phyloP scores from a whole-genome alignment of 345 rosid genomes.

The Dipteronia dyeriana region DNA sequence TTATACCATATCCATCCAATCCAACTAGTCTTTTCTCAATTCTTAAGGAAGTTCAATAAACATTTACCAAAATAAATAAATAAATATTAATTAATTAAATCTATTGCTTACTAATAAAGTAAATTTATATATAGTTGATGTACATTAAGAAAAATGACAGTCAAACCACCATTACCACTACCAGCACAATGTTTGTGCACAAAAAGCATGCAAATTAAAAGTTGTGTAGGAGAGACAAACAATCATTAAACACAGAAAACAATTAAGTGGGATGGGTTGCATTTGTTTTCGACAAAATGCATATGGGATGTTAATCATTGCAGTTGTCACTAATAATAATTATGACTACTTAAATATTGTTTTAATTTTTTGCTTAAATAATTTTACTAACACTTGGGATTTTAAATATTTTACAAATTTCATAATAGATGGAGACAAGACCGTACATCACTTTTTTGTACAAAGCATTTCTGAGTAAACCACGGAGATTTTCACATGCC shows the following conservation, averaged over 20 bases:
- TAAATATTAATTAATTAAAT: too few relatives aligned
- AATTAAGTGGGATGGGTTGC: slow-evolving; percentile 15
- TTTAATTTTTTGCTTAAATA: slow-evolving; percentile 8
- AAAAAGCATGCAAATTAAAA: neutral
- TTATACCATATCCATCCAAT: too few relatives aligned
- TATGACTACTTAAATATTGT: slow-evolving; percentile 14
- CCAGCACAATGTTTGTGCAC: slow-evolving; percentile 8
- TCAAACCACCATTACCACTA: slow-evolving; percentile 20
- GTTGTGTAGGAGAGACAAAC: neutral
- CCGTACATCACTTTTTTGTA: slow-evolving; percentile 25
- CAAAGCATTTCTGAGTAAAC: slow-evolving; percentile 21
- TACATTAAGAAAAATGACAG: slow-evolving; percentile 16
- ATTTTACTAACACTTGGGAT: neutral
- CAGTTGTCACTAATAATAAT: slow-evolving; percentile 29
- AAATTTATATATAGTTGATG: neutral
- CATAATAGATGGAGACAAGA: slow-evolving; percentile 22
- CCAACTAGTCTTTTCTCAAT: too few relatives aligned
- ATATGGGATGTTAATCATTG: neutral
- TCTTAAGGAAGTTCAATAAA: too few relatives aligned
- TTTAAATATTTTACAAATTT: neutral
- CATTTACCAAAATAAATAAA: too few relatives aligned
- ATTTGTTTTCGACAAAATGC: slow-evolving; percentile 4
- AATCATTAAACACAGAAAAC: slow-evolving; percentile 3
- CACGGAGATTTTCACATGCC: slow-evolving; percentile 23
- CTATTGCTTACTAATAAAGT: neutral